Conservation (phyloP, 495 filamentous ascomycete genomes). For the Daldinia caldariorum region DNA sequence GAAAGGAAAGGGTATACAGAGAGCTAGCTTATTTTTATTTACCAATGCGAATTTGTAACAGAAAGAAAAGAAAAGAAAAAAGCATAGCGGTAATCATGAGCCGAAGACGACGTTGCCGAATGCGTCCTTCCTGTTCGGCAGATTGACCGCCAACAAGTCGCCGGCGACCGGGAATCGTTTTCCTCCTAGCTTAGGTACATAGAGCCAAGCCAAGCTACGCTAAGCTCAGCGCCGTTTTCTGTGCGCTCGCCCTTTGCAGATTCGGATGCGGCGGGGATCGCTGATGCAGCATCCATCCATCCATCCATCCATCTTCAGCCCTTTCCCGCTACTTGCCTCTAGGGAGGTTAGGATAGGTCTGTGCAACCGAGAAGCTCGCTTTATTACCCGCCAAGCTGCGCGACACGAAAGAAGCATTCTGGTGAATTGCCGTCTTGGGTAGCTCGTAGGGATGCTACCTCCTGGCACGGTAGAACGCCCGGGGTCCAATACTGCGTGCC, state of each 20-base stretch:
- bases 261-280: constrained; percentile 23
- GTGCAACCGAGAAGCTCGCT: constrained; percentile 16
- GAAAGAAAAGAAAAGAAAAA: neutral
- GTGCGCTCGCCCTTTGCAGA: neutral
- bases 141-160: constrained; percentile 19
- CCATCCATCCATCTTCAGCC: no score
- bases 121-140: constrained; percentile 38
- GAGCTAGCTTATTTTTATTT: neutral
- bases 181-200: neutral
- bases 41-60: constrained; percentile 4
- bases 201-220: no score
- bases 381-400: neutral
- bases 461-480: neutral
- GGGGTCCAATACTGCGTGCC: neutral
- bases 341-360: no score
- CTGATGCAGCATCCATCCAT: constrained; percentile 5
- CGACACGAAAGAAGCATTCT: neutral
- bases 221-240: constrained; percentile 1
- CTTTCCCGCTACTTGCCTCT: no score
- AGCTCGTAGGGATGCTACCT: neutral
- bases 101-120: constrained; percentile 20
- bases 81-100: neutral
- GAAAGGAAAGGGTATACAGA: neutral
- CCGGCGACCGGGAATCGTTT: constrained; percentile 27
- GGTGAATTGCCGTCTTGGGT: neutral